Percentiles rank a stretch among this genome's conserved stretches.
Evolutionary conservation across 1,139 yeast genomes (phyloP).

Genomic region (Nakaseomyces uthaithaninus): DNA sequence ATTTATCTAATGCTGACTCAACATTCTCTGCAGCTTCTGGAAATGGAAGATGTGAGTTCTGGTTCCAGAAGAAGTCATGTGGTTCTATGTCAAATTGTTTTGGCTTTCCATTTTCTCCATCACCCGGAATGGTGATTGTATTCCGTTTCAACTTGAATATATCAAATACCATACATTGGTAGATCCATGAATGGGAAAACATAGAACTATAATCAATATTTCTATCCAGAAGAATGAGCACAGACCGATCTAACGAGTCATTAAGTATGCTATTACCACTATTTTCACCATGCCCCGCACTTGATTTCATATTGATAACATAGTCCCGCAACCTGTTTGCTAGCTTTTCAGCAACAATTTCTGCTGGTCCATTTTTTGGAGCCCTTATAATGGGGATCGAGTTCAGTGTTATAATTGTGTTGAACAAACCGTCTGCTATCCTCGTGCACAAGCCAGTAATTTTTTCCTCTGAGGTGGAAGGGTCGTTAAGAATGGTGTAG

Average conservation of each 20-base stretch:
- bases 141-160: slow-evolving; percentile 76
- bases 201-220: slow-evolving; percentile 84
- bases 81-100: slow-evolving; percentile 75
- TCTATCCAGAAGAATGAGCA: slow-evolving; percentile 75
- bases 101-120: slow-evolving; percentile 19
- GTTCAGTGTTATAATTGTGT: slow-evolving; percentile 68
- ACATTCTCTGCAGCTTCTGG: slow-evolving; percentile 98
- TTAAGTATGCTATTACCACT: slow-evolving; percentile 23
- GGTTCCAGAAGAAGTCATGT: slow-evolving; percentile 82
- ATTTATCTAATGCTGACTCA: slow-evolving; percentile 69
- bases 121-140: slow-evolving; percentile 52
- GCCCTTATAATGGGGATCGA: slow-evolving; percentile 85
- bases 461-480: slow-evolving; percentile 62
- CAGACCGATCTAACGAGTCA: slow-evolving; percentile 49
- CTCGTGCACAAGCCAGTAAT: slow-evolving; percentile 61
- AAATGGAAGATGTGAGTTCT: slow-evolving; percentile 80
- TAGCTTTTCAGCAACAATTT: slow-evolving; percentile 78
- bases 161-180: slow-evolving; percentile 92
- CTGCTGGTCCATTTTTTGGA: slow-evolving; percentile 92
- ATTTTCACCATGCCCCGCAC: slow-evolving; percentile 16
- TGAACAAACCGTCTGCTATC: slow-evolving; percentile 73
- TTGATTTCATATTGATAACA: slow-evolving; percentile 55
- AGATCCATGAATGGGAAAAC: slow-evolving; percentile 97
- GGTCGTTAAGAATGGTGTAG: slow-evolving; percentile 62
- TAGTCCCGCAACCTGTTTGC: slow-evolving; percentile 79